Conservation (phyloP, 495 filamentous ascomycete species). For the Penicillium cinerascens region DNA sequence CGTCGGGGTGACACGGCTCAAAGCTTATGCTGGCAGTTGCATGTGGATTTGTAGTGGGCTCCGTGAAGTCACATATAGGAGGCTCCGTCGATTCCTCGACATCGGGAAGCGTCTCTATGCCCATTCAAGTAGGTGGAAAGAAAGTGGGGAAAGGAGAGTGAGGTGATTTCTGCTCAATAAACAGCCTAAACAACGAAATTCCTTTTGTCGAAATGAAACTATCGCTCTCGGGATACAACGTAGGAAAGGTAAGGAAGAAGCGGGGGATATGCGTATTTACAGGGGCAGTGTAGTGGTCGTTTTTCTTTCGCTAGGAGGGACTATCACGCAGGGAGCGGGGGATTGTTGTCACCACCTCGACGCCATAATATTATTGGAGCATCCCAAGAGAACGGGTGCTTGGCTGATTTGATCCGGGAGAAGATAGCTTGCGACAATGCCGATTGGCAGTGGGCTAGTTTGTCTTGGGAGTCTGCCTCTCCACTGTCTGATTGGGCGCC, state of each 20-base stretch:
- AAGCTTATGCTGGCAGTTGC: slow-evolving; percentile 18
- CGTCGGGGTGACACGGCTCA: slow-evolving; percentile 7
- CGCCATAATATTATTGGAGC: slow-evolving; percentile 19
- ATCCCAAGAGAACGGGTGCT: slow-evolving; percentile 4
- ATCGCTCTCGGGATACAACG: not conserved
- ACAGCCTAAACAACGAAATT: slow-evolving; percentile 1
- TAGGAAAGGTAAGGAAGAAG: not conserved
- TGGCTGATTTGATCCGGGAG: slow-evolving; percentile 12
- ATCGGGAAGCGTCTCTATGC: slow-evolving; percentile 38
- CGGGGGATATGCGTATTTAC: not conserved
- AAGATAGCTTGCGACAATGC: slow-evolving; percentile 7
- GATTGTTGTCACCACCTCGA: slow-evolving; percentile 4
- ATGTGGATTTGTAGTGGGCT: slow-evolving; percentile 20
- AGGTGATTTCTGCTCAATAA: not conserved
- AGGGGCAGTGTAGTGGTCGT: not conserved
- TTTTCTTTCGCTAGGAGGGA: slow-evolving; percentile 10
- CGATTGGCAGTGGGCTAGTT: slow-evolving; percentile 1
- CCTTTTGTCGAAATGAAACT: not conserved
- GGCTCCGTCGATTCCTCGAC: slow-evolving; percentile 46
- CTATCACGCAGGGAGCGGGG: slow-evolving; percentile 8
- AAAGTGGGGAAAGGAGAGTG: slow-evolving; percentile 4
- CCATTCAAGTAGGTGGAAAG: slow-evolving; percentile 35
- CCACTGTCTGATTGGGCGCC: not conserved
- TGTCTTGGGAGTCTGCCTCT: slow-evolving; percentile 6
- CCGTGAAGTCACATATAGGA: slow-evolving; percentile 40